Base-by-base conservation (phyloP, 1,139 yeast species). In the Blastobotrys niveus region DNA sequence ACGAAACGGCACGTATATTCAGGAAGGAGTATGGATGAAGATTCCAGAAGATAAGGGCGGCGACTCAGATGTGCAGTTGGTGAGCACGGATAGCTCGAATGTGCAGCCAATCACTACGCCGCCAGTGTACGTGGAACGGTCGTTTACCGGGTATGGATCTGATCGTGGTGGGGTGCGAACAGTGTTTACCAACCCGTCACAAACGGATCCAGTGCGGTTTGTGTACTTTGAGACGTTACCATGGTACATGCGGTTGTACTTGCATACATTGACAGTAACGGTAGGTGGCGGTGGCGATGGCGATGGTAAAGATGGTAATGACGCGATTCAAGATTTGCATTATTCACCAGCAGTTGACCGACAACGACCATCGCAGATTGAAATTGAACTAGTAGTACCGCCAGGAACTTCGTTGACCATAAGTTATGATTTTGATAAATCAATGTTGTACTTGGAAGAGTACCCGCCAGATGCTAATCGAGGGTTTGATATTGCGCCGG, bases 391-490 rank as follows among this genome's bases (percentile, higher is more conserved):
- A 19, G 60, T 57, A 0, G 61, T 89, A 2, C 96, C 96, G 0
- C 74, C 94, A 1, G 60, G 68, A 2, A 72, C 81, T 25, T 72
- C 80, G 3, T 65, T 86, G 33, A 73, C 83, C 1, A 58, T 91
- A 46, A 76, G 82, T 2, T 86, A 85, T 59, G 79, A 82, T 47
- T 88, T 91, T 61, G 97, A 91, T 61, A 91, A 89, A 63, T 80
- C 95, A 0, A 71, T 91, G 58, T 71, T 93, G 38, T 74, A 82
- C 49, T 80, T 86, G 53, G 84, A 91, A 8, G 98, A 93, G 62
- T 93, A 93, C 58, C 98, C 98, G 10, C 98, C 99, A 1, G 99
- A 93, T 70, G 98, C 99, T 1, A 93, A 93, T 62, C 96, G 91
- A 56, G 99, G 99, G 0, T 93, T 91, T 63, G 91, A 91, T 47